Evolutionary conservation across 2,329 filamentous ascomycete genomes (phyloP).

Genomic region (Stemphylium vesicarium): DNA sequence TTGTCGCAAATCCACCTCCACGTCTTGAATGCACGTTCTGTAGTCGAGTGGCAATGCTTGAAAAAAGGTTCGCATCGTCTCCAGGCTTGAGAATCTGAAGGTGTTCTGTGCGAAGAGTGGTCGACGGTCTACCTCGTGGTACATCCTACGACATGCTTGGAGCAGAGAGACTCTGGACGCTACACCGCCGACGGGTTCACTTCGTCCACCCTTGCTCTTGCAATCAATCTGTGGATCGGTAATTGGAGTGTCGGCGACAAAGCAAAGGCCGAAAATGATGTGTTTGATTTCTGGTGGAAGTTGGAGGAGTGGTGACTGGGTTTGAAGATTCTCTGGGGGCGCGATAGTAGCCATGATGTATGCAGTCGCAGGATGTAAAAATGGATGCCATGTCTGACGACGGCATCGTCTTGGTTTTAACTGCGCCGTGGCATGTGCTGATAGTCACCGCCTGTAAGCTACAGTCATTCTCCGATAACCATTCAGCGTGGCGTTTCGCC

Average conservation of each 20-base stretch:
- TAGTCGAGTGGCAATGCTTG: constrained; percentile 24
- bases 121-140: constrained; percentile 41
- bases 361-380: neutral
- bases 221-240: constrained; percentile 26
- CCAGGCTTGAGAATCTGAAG: constrained; percentile 47
- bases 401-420: constrained; percentile 6
- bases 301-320: constrained; percentile 40
- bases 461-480: neutral
- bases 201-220: neutral
- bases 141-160: constrained; percentile 45
- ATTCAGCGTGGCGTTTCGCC: constrained; percentile 11
- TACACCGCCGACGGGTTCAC: neutral
- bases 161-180: constrained; percentile 38
- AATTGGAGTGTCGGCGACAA: constrained; percentile 34
- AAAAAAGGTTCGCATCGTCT: constrained; percentile 41
- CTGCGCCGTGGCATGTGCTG: neutral
- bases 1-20: constrained; percentile 48
- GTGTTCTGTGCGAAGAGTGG: constrained; percentile 43
- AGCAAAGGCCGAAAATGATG: constrained; percentile 38
- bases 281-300: constrained; percentile 47
- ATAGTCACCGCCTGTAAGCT: constrained; percentile 1
- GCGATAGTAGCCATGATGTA: constrained; percentile 16
- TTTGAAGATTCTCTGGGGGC: constrained; percentile 31
- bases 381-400: neutral
- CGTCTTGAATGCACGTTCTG: constrained; percentile 33